These are phyloP conservation scores for Acanthamoeba lugdunensis DNA, from an alignment of 208 protist species.

Conservation along the genomic window DNA sequence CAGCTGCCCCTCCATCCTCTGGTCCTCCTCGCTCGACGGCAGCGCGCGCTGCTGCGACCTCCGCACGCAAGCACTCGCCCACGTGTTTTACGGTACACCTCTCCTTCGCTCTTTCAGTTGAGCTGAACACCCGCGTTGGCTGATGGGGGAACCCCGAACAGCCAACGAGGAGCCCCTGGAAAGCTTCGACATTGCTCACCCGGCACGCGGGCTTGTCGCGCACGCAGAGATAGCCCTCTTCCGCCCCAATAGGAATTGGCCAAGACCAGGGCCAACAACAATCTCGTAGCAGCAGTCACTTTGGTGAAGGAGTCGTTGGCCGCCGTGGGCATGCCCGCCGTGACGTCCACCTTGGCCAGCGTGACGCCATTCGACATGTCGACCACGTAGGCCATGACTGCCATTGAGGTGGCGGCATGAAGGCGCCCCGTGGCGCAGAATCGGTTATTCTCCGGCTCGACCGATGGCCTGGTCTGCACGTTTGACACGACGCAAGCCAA, in stretches of 20 bases:
- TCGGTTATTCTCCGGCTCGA: constrained; percentile 18
- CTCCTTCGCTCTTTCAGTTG: background rate
- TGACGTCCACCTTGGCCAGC: no score
- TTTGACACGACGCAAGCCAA: constrained; percentile 3
- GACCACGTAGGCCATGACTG: no score
- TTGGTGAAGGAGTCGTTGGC: no score
- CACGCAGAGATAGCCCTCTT: no score
- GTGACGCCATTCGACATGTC: no score
- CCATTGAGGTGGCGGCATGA: no score
- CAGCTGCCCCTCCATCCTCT: background rate
- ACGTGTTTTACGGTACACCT: background rate
- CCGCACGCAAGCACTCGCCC: constrained; percentile 2
- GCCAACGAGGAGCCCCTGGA: background rate
- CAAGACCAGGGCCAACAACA: no score
- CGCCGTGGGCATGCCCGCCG: no score
- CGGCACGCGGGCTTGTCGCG: no score
- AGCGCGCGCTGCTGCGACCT: constrained; percentile 39
- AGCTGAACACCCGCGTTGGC: no score
- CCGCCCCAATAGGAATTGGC: no score
- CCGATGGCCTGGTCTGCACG: constrained; percentile 37
- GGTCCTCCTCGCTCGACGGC: constrained; percentile 59
- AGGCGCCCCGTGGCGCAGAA: background rate
- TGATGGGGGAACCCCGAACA: background rate
- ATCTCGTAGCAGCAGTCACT: no score
- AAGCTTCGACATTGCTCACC: background rate